These are phyloP conservation scores for Clonostachys solani DNA, from an alignment of 2,329 filamentous ascomycete species.

Conservation along the genomic window DNA sequence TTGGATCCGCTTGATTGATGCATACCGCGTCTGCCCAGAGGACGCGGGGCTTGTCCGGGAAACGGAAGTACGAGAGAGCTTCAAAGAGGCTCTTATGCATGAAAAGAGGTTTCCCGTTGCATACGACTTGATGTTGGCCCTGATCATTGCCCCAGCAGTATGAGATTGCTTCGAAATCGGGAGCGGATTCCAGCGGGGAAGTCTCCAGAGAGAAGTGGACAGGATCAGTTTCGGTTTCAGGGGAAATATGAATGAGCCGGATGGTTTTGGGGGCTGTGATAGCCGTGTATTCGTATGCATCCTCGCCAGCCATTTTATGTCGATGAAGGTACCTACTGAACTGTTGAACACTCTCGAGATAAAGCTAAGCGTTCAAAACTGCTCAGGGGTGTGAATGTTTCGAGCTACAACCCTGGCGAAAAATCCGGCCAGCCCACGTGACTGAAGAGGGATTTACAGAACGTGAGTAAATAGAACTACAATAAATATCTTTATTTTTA, in stretches of 20 bases:
- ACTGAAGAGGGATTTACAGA: too few relatives aligned
- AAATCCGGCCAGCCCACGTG: too few relatives aligned
- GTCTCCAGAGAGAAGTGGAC: not conserved
- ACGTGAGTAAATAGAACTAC: too few relatives aligned
- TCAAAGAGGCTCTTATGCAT: not conserved
- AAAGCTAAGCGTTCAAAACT: too few relatives aligned
- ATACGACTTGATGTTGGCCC: not conserved
- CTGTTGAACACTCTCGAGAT: too few relatives aligned
- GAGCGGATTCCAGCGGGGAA: not conserved
- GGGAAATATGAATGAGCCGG: not conserved
- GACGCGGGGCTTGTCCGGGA: conserved; percentile 2
- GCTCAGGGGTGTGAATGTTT: too few relatives aligned
- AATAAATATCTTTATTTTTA: too few relatives aligned
- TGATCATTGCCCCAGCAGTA: not conserved
- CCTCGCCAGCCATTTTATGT: too few relatives aligned
- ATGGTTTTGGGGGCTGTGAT: not conserved
- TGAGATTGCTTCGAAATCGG: not conserved
- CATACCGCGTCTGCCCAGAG: conserved; percentile 9
- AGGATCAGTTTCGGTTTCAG: not conserved
- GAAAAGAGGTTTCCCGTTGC: not conserved
- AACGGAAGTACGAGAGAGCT: conserved; percentile 19
- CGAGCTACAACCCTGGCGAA: too few relatives aligned
- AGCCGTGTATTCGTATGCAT: too few relatives aligned
- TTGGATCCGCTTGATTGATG: conserved; percentile 5
- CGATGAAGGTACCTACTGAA: too few relatives aligned